Percentiles rank a stretch among this genome's conserved stretches.
phyloP scores from a whole-genome alignment of 2,329 filamentous ascomycete species.

The Phialophora macrospora region DNA sequence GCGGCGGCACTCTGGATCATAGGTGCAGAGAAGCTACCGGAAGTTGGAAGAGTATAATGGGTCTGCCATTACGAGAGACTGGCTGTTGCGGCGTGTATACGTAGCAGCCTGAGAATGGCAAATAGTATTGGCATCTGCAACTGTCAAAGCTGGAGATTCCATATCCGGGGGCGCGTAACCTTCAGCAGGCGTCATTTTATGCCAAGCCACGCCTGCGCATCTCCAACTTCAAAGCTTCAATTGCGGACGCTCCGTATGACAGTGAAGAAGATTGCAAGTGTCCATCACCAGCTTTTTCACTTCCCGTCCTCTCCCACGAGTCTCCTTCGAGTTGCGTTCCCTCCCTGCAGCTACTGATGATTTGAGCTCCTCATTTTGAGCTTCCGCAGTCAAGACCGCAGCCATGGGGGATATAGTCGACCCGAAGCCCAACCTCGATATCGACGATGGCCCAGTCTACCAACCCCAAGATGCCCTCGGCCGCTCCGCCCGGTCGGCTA shows the following conservation, averaged over 20 bases:
- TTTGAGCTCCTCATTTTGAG: slow-evolving; percentile 12
- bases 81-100: slow-evolving; percentile 4
- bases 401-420: slow-evolving; percentile 41
- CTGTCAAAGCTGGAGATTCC: slow-evolving; percentile 13
- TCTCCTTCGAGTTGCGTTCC: neutral
- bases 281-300: neutral
- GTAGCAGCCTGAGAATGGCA: slow-evolving; percentile 18
- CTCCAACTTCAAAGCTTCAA: slow-evolving; percentile 14
- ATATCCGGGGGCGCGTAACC: slow-evolving; percentile 17
- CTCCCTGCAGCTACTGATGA: slow-evolving; percentile 26
- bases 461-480: slow-evolving; percentile 76
- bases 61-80: slow-evolving; percentile 5
- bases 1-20: slow-evolving; percentile 3
- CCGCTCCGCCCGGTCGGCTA: slow-evolving; percentile 66
- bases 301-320: neutral
- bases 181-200: neutral
- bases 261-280: neutral
- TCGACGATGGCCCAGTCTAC: slow-evolving; percentile 59
- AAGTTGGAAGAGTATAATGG: slow-evolving; percentile 2
- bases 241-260: neutral
- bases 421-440: slow-evolving; percentile 19
- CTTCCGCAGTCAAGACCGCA: slow-evolving; percentile 15
- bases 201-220: slow-evolving; percentile 15
- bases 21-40: slow-evolving; percentile 4
- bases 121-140: slow-evolving; percentile 15